Conservation (phyloP, 2,329 filamentous ascomycete genomes). For the Beauveria pseudobassiana region DNA sequence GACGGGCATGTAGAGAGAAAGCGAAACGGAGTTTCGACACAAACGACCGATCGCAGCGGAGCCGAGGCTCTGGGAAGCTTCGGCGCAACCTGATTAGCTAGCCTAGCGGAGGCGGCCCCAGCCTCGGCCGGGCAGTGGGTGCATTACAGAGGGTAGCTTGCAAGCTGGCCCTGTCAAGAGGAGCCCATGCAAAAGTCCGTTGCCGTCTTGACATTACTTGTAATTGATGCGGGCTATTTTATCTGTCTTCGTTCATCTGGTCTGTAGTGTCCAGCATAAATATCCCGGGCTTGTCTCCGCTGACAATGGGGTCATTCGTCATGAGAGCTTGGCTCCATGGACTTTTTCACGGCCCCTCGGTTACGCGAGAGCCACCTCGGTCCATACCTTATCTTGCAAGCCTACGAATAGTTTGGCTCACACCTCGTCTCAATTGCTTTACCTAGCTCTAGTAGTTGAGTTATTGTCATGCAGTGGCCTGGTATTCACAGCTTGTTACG, state of each 20-base stretch:
- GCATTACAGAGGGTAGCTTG: not conserved
- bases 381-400: not conserved
- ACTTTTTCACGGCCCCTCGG: not conserved
- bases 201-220: not conserved
- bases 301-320: not conserved
- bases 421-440: too few species aligned
- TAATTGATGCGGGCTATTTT: not conserved
- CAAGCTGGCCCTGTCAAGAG: not conserved
- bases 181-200: not conserved
- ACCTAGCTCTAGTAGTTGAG: too few species aligned
- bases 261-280: not conserved
- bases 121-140: constrained; percentile 3
- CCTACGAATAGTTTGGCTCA: too few species aligned
- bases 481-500: not conserved
- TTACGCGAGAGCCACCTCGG: not conserved
- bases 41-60: not conserved
- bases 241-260: not conserved
- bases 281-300: not conserved
- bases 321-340: not conserved
- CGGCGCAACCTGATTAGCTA: constrained; percentile 7
- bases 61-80: constrained; percentile 14
- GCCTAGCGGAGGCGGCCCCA: not conserved
- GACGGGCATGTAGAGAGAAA: not conserved
- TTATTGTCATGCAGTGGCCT: not conserved
- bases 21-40: not conserved